Evolutionary conservation across 148 eudicot genomes (phyloP), one percentile per base, ranked within the genome.

Genomic region (Mesembryanthemum crystallinum): DNA sequence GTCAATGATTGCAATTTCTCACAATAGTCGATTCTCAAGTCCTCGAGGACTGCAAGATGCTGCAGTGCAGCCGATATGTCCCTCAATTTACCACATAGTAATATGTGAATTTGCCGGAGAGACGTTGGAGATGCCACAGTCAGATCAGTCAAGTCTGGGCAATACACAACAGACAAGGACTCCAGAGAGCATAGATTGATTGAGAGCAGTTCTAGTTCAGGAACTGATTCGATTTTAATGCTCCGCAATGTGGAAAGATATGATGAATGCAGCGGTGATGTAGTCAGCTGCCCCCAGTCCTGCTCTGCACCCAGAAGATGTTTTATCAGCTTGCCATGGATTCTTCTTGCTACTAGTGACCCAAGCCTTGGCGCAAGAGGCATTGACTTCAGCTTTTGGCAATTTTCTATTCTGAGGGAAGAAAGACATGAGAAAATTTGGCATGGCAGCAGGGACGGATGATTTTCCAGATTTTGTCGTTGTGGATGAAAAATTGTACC

Each of bases 321-420:
- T 20, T 23, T 29, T 3, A 72, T 4, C 49, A 21, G 21, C 64
- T 72, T 57, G 49, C 30, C 64, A 5, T 72, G 47, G 45, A 57
- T 13, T 52, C 0, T 3, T 6, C 21, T 0, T 27, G 63, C 47
- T 13, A 3, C n/a, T 35, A 77, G 45, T 23, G 47, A 20, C 67
- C 70, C 20, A 18, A 77, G 74, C n/a, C 13, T n/a, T 12, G 79
- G 73, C 62, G 58, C 65, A 17, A 21, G 20, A 51, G 79, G 79
- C 28, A 76, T 28, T 35, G 73, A 39, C 67, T 9, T 76, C 67
- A 76, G 20, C 45, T 68, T 68, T 35, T 11, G 58, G 73, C 79
- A 76, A 12, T 13, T 3, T 0, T 8, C 0, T 69, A 76, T 67
- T 13, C 17, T 3, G 55, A 76, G 73, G 5, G 32, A 25, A 15